Evolutionary conservation across 1,139 yeast species (phyloP).

Genomic region (Debaryomycetaceae sp.): DNA sequence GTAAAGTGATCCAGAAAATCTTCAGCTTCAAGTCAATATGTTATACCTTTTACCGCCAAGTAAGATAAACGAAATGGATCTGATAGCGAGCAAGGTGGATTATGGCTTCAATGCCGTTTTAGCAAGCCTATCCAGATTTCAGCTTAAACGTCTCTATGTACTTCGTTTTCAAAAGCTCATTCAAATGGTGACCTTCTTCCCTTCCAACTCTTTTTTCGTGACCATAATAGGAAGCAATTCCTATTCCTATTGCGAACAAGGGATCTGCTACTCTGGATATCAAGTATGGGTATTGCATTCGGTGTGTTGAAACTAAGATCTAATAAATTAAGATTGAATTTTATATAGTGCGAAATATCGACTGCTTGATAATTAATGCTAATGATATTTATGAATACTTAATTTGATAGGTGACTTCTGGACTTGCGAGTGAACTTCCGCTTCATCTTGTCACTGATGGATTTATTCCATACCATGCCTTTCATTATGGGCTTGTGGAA

Average conservation of each 20-base stretch:
- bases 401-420: background rate
- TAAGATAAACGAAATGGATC: too few relatives aligned
- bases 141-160: slow-evolving; percentile 2
- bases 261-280: slow-evolving; percentile 51
- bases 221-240: slow-evolving; percentile 56
- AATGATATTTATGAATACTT: background rate
- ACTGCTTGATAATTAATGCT: background rate
- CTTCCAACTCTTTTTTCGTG: slow-evolving; percentile 57
- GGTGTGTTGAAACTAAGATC: background rate
- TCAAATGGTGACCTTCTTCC: slow-evolving; percentile 54
- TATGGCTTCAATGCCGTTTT: too few relatives aligned
- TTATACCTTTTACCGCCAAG: too few relatives aligned
- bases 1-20: too few relatives aligned
- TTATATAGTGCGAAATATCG: slow-evolving; percentile 1
- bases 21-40: too few relatives aligned
- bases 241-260: slow-evolving; percentile 54
- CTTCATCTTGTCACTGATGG: slow-evolving; percentile 50
- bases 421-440: slow-evolving; percentile 30
- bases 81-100: too few relatives aligned
- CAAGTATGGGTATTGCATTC: slow-evolving; percentile 38
- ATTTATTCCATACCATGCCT: slow-evolving; percentile 56
- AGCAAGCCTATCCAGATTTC: too few relatives aligned
- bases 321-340: background rate
- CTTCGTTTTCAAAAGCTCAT: slow-evolving; percentile 35
- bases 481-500: slow-evolving; percentile 52